phyloP scores from a whole-genome alignment of 2,329 filamentous ascomycete species.

The Davidsoniella neocaledoniae region DNA sequence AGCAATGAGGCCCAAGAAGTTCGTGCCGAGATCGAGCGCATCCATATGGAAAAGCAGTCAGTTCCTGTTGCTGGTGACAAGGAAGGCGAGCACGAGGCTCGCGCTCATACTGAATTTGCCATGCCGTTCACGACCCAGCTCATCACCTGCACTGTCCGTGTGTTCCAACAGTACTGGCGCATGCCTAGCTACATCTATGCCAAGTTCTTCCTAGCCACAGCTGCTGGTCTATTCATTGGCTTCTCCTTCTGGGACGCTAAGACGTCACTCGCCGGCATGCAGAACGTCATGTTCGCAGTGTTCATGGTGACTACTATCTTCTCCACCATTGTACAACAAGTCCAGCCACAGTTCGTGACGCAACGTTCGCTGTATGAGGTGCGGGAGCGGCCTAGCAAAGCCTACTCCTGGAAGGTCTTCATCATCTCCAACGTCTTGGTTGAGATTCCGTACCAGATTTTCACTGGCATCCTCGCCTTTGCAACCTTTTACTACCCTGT shows the following conservation, averaged over 20 bases:
- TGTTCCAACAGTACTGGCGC: slow-evolving; percentile 75
- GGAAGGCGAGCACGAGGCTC: slow-evolving; percentile 13
- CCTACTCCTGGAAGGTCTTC: slow-evolving; percentile 62
- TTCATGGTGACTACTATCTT: slow-evolving; percentile 68
- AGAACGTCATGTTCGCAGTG: slow-evolving; percentile 57
- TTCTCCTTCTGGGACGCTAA: slow-evolving; percentile 48
- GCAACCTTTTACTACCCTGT: slow-evolving; percentile 53
- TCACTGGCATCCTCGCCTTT: slow-evolving; percentile 47
- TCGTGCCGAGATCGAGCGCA: slow-evolving; percentile 43
- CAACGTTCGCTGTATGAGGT: slow-evolving; percentile 63
- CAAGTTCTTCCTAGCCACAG: slow-evolving; percentile 44
- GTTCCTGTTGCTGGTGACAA: slow-evolving; percentile 14
- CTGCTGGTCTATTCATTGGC: slow-evolving; percentile 54
- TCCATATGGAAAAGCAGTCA: slow-evolving; percentile 33
- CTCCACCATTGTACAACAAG: slow-evolving; percentile 48
- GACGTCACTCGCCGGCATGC: slow-evolving; percentile 48
- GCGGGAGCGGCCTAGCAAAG: slow-evolving; percentile 55
- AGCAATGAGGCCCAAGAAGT: slow-evolving; percentile 35
- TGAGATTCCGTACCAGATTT: slow-evolving; percentile 53
- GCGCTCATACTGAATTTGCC: slow-evolving; percentile 50
- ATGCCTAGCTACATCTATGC: slow-evolving; percentile 63
- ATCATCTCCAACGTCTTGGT: slow-evolving; percentile 54
- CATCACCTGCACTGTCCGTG: slow-evolving; percentile 43
- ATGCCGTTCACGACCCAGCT: slow-evolving; percentile 55
- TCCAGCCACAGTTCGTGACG: slow-evolving; percentile 61